A percentile compares a stretch with the other conserved stretches of the same genome.
Conservation (phyloP, 495 filamentous ascomycete species). For the Saxophila tyrrhenica region DNA sequence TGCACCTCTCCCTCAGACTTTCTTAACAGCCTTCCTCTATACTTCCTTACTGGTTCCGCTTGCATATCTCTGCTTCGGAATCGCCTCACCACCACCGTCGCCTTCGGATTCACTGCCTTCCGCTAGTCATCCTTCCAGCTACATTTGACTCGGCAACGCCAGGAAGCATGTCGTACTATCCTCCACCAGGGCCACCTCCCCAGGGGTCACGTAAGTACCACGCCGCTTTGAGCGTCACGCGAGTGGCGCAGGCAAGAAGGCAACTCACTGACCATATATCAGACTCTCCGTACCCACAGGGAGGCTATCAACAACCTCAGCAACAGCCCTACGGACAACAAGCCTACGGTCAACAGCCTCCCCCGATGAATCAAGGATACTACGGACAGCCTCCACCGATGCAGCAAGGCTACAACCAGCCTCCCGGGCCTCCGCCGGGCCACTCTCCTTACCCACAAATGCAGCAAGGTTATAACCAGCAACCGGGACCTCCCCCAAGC, state of each 20-base stretch:
- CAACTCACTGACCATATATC: neutral
- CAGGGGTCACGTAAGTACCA: too few relatives aligned
- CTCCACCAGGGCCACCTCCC: too few relatives aligned
- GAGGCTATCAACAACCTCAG: constrained; percentile 12
- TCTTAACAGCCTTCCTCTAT: too few relatives aligned
- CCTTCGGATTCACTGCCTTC: too few relatives aligned
- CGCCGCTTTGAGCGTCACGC: neutral
- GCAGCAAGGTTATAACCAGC: neutral
- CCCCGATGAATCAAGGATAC: constrained; percentile 11
- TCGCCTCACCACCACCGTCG: too few relatives aligned
- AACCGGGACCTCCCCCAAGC: constrained; percentile 1
- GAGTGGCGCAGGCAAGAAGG: neutral
- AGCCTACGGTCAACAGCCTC: constrained; percentile 11
- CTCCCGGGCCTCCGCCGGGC: constrained; percentile 15
- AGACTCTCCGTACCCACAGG: constrained; percentile 16
- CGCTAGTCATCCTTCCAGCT: too few relatives aligned
- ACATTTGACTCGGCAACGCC: too few relatives aligned
- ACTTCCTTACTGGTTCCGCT: too few relatives aligned
- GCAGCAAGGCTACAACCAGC: constrained; percentile 29
- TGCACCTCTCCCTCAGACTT: too few relatives aligned
- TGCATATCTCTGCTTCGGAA: too few relatives aligned
- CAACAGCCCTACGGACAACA: constrained; percentile 7
- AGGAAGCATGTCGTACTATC: too few relatives aligned
- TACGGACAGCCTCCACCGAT: constrained; percentile 16
- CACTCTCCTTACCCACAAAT: neutral